Base-by-base conservation (phyloP, 2,329 filamentous ascomycete species). In the Penicillium sp. region DNA sequence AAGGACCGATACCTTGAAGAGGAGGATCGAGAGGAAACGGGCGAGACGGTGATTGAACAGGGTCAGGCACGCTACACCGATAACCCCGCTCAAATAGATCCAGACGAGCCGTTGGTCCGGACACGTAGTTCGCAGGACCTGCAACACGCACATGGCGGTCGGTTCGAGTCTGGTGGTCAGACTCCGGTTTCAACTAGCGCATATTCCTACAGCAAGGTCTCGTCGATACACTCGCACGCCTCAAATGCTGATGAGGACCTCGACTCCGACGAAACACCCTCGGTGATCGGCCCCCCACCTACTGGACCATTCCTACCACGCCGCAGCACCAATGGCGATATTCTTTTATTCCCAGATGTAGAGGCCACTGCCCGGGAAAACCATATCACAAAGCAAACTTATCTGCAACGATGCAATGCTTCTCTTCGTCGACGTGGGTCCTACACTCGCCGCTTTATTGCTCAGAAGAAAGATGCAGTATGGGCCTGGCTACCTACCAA, bases 1-100 rank as follows among this genome's bases (percentile, higher is more conserved):
- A 89, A 91, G 64, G 86, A 88, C 19, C 75, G 79, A 22, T 79
- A 79, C 58, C 67, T 78, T 47, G 78, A 78, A 63, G 75, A 76
- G 48, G 67, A 67, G 3, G 75, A 78, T 35, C 68, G 75, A 39
- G 74, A 71, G 22, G 43, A 53, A 22, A 72, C 71, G 3, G 60
- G 39, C 22, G 65, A 69, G 19, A 68, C 74, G 4, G 59, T 62
- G 4, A 67, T 78, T 31, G 74, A 78, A 57, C 65, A 73, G 54
- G 77, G 74, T 8, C 73, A 75, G 47, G 69, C 68, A 21, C 69
- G 69, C 27, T 80, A 79, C 61, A 70, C 63, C 24, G 78, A 79
- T 53, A 71, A 73, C 11, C 73, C 75, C 3, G 69, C 73, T 11
- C 70, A 72, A 52, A 72, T 65, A 14, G 72, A 74, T 48, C 71